Base-by-base conservation (phyloP, 768 basidiomycete species). In the Pilatotrama ljubarskyi region DNA sequence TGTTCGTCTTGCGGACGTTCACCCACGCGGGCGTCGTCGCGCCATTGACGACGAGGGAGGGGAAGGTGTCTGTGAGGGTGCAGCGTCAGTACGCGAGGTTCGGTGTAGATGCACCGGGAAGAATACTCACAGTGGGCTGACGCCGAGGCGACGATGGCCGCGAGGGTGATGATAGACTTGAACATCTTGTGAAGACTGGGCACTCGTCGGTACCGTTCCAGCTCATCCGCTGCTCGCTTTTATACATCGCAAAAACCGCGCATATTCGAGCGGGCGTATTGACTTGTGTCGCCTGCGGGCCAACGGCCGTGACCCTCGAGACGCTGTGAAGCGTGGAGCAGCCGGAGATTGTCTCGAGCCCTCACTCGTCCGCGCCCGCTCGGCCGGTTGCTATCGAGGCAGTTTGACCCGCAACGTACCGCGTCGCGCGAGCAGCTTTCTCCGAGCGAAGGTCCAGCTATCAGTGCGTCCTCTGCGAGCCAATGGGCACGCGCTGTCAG, bases 1-100 rank as follows among this genome's bases (percentile, higher is more conserved):
- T 73, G 44, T 63, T 69, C 25, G 73, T 73, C 58, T 68, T 57
- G 43, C 72, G 71, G 62, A 73, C 66, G 61, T 69, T 71, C 44
- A 64, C 54, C 72, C 72, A 73, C 46, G 71, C 72, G 42, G 68
- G 52, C 26, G 64, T 65, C 29, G 58, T 61, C 48, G 64, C 49
- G 57, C 70, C 66, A 51, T 65, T 63, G 29, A 64, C 48, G 51
- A 72, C 67, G 44, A 73, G 63, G 47, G 72, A 68, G 22, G 71
- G 72, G 64, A 73, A 71, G 46, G 70, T 70, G 64, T 73, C 72
- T 73, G 54, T 1, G 26, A 17, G 40, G 15, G 15, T 20, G 24
- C 3, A 18, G 1, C n/a, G n/a, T 41, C 14, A 35, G 22, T 17
- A 20, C 2, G 47, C 25, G n/a, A 36, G 17, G 48, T 3, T 13